phyloP scores from a whole-genome alignment of 441 rosid genomes.

The Pelargonium cotyledonis region DNA sequence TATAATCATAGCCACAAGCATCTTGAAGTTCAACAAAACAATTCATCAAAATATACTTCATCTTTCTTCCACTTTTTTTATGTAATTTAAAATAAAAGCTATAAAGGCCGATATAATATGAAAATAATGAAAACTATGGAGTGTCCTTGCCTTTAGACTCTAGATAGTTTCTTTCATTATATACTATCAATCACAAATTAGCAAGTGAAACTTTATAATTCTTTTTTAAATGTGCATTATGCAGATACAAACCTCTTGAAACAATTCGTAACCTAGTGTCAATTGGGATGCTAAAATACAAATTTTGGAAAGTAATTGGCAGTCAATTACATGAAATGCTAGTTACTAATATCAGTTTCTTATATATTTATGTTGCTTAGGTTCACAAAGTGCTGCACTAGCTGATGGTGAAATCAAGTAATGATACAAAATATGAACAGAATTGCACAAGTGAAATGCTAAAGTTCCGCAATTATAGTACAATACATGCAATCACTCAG shows the following conservation, averaged over 20 bases:
- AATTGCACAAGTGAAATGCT: too few species aligned
- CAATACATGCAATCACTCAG: neutral
- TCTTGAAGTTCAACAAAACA: neutral
- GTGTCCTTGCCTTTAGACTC: neutral
- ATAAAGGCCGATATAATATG: neutral
- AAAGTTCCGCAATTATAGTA: neutral
- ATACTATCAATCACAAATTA: neutral
- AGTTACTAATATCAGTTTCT: neutral
- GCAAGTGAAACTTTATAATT: neutral
- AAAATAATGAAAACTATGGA: too few species aligned
- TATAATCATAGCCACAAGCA: neutral
- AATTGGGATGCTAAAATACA: neutral
- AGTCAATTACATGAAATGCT: neutral
- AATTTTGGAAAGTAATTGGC: neutral
- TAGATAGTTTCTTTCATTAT: neutral
- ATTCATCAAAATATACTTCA: constrained; percentile 3
- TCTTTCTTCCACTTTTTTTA: neutral
- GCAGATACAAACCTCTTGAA: neutral
- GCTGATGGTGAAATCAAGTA: too few species aligned
- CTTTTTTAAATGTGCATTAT: neutral
- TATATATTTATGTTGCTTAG: neutral
- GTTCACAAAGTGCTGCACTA: too few species aligned
- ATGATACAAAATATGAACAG: too few species aligned
- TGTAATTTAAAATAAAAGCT: neutral
- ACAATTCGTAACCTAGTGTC: neutral